A percentile compares a stretch with the other conserved stretches of the same genome.
phyloP scores from a whole-genome alignment of 768 basidiomycete species.

The Pisolithus tinctorius region DNA sequence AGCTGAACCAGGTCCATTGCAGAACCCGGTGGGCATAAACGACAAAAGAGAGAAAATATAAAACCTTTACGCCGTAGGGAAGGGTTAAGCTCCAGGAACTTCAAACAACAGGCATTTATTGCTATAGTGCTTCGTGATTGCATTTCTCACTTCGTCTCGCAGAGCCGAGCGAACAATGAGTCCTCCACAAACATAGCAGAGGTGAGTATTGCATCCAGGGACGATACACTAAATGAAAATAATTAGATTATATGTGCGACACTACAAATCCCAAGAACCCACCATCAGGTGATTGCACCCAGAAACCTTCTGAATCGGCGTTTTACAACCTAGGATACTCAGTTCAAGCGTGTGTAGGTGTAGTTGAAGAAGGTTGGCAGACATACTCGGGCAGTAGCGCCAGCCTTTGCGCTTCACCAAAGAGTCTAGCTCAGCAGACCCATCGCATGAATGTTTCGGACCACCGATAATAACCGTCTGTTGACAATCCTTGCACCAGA shows the following conservation, averaged over 20 bases:
- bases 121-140: conserved; percentile 28
- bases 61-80: too few relatives aligned
- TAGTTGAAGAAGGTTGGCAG: neutral
- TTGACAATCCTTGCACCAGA: conserved; percentile 60
- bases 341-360: neutral
- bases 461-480: conserved; percentile 31
- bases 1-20: too few relatives aligned
- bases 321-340: conserved; percentile 32
- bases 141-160: conserved; percentile 21
- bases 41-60: too few relatives aligned
- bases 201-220: conserved; percentile 54
- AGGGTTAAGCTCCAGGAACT: conserved; percentile 9
- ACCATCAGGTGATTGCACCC: conserved; percentile 60
- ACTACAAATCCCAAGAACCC: conserved; percentile 10
- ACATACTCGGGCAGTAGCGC: conserved; percentile 56
- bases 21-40: too few relatives aligned
- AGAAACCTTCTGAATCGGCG: conserved; percentile 42
- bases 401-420: conserved; percentile 51
- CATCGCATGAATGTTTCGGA: conserved; percentile 52
- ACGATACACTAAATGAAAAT: conserved; percentile 37
- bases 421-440: conserved; percentile 44
- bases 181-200: conserved; percentile 47
- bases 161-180: conserved; percentile 38
- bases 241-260: neutral
- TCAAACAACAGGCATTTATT: conserved; percentile 31